Percentiles rank a stretch among this genome's conserved stretches.
Conservation (phyloP, 2,329 filamentous ascomycete species). For the Aspergillus sp. region DNA sequence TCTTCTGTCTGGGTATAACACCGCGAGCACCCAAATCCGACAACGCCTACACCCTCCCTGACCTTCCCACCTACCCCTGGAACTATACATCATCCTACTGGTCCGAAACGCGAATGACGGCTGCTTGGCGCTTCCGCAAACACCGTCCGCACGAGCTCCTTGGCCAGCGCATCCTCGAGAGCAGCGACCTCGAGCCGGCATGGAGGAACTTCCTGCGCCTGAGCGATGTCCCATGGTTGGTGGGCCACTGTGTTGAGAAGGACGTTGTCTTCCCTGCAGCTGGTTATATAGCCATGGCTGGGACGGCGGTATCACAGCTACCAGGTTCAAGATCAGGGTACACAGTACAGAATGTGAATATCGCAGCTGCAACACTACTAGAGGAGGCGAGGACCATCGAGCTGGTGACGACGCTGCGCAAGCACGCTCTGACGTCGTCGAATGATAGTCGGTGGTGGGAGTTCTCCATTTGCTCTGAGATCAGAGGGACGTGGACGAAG, state of each 20-base stretch:
- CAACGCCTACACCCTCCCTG: not conserved
- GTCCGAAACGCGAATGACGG: not conserved
- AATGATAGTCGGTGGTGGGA: slow-evolving; percentile 25
- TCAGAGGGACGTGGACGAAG: not conserved
- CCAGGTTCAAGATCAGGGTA: not conserved
- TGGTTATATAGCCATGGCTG: slow-evolving; percentile 46
- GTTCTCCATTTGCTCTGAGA: slow-evolving; percentile 14
- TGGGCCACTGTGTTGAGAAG: slow-evolving; percentile 38
- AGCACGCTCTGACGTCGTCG: slow-evolving; percentile 12
- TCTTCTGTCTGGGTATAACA: not conserved
- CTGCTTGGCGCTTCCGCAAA: not conserved
- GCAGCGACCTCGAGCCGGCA: slow-evolving; percentile 28
- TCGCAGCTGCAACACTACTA: slow-evolving; percentile 24
- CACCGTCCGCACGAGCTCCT: slow-evolving; percentile 27
- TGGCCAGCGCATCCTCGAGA: slow-evolving; percentile 30
- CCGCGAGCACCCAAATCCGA: not conserved
- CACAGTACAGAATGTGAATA: slow-evolving; percentile 16
- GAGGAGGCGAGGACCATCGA: slow-evolving; percentile 16
- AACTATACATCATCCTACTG: not conserved
- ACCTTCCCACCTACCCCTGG: not conserved
- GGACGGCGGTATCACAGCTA: slow-evolving; percentile 36
- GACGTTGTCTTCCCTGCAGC: slow-evolving; percentile 46
- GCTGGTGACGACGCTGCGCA: slow-evolving; percentile 18
- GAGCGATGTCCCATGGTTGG: slow-evolving; percentile 3
- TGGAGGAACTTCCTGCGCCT: slow-evolving; percentile 42